Conservation (phyloP, 345 rosid genomes). For the Xanthoceras sorbifolium region DNA sequence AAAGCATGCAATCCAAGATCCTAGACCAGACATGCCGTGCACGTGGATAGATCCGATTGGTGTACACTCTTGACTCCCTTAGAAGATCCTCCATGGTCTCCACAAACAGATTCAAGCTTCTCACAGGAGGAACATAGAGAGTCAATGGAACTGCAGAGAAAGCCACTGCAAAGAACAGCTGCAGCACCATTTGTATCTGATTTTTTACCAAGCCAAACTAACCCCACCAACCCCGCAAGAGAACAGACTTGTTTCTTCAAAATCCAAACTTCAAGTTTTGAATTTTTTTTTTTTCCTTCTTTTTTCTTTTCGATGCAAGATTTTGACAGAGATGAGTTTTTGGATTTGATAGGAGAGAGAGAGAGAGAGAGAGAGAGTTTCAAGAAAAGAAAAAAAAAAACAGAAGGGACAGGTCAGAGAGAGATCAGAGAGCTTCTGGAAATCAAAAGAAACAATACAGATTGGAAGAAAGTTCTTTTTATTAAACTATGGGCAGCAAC, state of each 20-base stretch:
- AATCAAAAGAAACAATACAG: constrained; percentile 1
- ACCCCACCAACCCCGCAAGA: not conserved
- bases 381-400: not conserved
- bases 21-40: constrained; percentile 69
- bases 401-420: too few relatives aligned
- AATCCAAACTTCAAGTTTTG: not conserved
- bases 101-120: constrained; percentile 76
- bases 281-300: not conserved
- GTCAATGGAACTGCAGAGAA: constrained; percentile 91
- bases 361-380: not conserved
- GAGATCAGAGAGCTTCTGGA: constrained; percentile 16
- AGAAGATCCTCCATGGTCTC: constrained; percentile 67
- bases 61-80: constrained; percentile 58
- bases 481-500: not conserved
- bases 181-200: constrained; percentile 42
- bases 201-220: not conserved
- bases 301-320: not conserved
- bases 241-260: not conserved
- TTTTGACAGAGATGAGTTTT: not conserved
- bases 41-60: constrained; percentile 61
- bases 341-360: not conserved
- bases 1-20: constrained; percentile 65
- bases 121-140: constrained; percentile 77
- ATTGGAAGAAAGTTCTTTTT: not conserved
- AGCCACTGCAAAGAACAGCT: constrained; percentile 78